These are phyloP conservation scores for Ustilago lituana DNA, from an alignment of 1,284 basidiomycete species.

Conservation along the genomic window DNA sequence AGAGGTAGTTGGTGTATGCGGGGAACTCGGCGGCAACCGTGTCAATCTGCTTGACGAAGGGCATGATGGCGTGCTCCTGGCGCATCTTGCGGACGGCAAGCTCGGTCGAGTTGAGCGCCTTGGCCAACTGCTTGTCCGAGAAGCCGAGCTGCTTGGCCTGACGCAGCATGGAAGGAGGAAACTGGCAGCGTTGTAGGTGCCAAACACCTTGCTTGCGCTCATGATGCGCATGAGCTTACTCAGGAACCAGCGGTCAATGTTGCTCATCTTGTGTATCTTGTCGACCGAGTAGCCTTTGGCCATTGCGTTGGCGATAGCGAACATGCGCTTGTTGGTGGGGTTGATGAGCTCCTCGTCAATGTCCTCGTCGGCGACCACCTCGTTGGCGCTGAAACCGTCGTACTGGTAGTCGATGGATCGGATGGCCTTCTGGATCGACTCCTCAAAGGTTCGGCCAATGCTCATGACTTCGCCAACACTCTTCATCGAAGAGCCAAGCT, in stretches of 20 bases:
- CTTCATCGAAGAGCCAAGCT: constrained; percentile 75
- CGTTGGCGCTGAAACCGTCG: constrained; percentile 88
- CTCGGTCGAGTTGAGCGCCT: constrained; percentile 83
- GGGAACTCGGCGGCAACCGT: constrained; percentile 99
- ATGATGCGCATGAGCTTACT: constrained; percentile 76
- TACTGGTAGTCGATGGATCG: constrained; percentile 95
- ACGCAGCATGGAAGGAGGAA: constrained; percentile 77
- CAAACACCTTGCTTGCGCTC: constrained; percentile 67
- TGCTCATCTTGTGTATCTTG: constrained; percentile 95
- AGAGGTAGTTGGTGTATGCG: constrained; percentile 97
- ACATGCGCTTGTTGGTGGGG: constrained; percentile 90
- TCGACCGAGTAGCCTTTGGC: constrained; percentile 90
- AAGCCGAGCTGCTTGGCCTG: constrained; percentile 95
- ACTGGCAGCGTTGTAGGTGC: constrained; percentile 76
- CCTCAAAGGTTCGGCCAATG: constrained; percentile 96
- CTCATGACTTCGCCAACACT: constrained; percentile 99
- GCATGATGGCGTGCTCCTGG: constrained; percentile 82
- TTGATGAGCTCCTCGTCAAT: constrained; percentile 86
- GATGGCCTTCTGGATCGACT: constrained; percentile 98
- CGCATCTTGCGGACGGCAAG: constrained; percentile 86
- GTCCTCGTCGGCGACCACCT: constrained; percentile 75
- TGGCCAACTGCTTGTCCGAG: constrained; percentile 89
- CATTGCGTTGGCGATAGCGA: constrained; percentile 88
- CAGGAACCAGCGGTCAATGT: constrained; percentile 98
- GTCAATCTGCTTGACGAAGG: constrained; percentile 98